phyloP scores from a whole-genome alignment of 2,329 filamentous ascomycete species.

The Phyllosticta ampelicida region DNA sequence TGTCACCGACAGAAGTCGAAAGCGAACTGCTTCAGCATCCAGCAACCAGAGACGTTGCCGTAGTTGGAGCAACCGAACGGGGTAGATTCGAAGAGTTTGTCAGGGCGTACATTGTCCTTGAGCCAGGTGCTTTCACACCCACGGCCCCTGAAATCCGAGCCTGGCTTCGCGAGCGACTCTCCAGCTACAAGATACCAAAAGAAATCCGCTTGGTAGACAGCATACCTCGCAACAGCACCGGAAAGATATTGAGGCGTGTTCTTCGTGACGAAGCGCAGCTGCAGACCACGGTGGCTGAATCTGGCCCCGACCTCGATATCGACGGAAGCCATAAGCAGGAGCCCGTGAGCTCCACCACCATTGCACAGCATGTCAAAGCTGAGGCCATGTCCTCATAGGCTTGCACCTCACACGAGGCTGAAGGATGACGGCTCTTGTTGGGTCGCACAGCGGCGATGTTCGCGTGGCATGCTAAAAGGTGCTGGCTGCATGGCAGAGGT shows the following conservation, averaged over 20 bases:
- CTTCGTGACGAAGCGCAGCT: not conserved
- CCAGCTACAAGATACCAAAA: slow-evolving; percentile 8
- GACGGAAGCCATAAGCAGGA: not conserved
- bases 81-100: slow-evolving; percentile 22
- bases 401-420: not conserved
- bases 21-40: slow-evolving; percentile 34
- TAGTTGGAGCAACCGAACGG: slow-evolving; percentile 25
- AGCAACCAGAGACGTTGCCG: slow-evolving; percentile 28
- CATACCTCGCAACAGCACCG: slow-evolving; percentile 5
- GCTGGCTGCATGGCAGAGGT: not conserved
- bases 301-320: not conserved
- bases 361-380: not conserved
- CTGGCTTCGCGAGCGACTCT: slow-evolving; percentile 2
- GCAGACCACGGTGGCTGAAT: not conserved
- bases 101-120: slow-evolving; percentile 24
- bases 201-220: not conserved
- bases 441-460: not conserved
- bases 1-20: slow-evolving; percentile 40
- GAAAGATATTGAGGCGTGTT: slow-evolving; percentile 8
- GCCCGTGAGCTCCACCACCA: not conserved
- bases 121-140: not conserved
- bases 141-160: slow-evolving; percentile 1
- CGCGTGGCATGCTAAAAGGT: not conserved
- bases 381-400: not conserved
- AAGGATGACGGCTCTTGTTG: not conserved